These are phyloP conservation scores for Pyrus pyrifolia DNA, from an alignment of 306 rosid genomes.

Conservation along the genomic window DNA sequence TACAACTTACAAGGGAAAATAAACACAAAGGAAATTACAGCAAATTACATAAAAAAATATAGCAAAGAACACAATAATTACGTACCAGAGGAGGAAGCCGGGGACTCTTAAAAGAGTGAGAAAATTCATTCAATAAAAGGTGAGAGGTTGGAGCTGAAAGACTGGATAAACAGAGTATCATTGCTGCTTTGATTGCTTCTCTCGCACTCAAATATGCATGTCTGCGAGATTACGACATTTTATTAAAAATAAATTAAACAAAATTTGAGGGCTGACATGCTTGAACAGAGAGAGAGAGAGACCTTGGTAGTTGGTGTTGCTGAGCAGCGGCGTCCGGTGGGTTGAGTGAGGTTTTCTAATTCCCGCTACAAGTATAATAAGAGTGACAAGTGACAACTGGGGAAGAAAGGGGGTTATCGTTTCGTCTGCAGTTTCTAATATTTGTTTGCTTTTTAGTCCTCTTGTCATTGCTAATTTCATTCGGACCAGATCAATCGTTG, in stretches of 20 bases:
- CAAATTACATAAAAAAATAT: background rate
- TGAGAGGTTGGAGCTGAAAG: slow-evolving; percentile 40
- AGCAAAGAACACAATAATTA: background rate
- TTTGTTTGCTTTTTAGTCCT: background rate
- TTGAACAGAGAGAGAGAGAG: background rate
- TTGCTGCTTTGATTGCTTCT: slow-evolving; percentile 22
- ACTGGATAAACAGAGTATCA: slow-evolving; percentile 46
- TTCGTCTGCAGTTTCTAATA: background rate
- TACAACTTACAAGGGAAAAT: background rate
- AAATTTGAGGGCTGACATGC: background rate
- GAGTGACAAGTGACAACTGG: background rate
- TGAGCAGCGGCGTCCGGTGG: background rate
- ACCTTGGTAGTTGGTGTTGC: background rate
- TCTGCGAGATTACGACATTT: background rate
- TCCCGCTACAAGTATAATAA: background rate
- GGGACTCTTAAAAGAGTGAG: slow-evolving; percentile 37
- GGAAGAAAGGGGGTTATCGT: background rate
- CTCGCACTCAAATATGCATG: slow-evolving; percentile 17
- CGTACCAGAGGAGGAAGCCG: slow-evolving; percentile 47
- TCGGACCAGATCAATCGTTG: background rate
- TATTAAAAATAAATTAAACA: background rate
- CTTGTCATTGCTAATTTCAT: background rate
- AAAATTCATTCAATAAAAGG: slow-evolving; percentile 27
- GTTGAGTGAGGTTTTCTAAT: background rate
- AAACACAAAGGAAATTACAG: background rate